A percentile compares a stretch with the other conserved stretches of the same genome.
phyloP scores from a whole-genome alignment of 768 basidiomycete genomes.

The Rhodocollybia butyracea region DNA sequence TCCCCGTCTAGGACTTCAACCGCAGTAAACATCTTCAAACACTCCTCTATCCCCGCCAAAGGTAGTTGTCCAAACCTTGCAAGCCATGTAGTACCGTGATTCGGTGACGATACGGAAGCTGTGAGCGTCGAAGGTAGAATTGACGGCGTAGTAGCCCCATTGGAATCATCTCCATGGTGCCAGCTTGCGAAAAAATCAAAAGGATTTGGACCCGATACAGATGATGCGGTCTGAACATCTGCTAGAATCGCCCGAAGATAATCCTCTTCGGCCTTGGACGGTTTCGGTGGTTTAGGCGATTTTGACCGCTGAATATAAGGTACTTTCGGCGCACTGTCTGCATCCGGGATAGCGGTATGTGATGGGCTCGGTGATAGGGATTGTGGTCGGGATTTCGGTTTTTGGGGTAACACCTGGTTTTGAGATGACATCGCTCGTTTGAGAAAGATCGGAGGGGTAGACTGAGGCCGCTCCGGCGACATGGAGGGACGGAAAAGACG shows the following conservation, averaged over 20 bases:
- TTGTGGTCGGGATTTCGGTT: background rate
- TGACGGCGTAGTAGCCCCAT: slow-evolving; percentile 18
- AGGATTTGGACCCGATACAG: slow-evolving; percentile 32
- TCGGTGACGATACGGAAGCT: slow-evolving; percentile 7
- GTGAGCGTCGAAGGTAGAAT: background rate
- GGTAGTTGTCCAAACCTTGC: slow-evolving; percentile 45
- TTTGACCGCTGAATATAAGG: slow-evolving; percentile 31
- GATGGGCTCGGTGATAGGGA: slow-evolving; percentile 1
- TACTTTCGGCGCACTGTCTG: slow-evolving; percentile 15
- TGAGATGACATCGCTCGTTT: background rate
- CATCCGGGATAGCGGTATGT: slow-evolving; percentile 9
- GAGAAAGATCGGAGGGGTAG: slow-evolving; percentile 13
- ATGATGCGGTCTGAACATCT: slow-evolving; percentile 48
- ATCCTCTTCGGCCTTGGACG: slow-evolving; percentile 52
- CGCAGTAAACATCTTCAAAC: slow-evolving; percentile 81
- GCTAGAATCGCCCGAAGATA: slow-evolving; percentile 71
- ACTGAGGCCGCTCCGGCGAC: slow-evolving; percentile 5
- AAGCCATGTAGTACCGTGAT: slow-evolving; percentile 34
- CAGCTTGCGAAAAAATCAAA: slow-evolving; percentile 46
- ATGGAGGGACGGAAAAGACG: slow-evolving; percentile 6
- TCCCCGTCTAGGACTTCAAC: slow-evolving; percentile 95
- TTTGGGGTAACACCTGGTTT: background rate
- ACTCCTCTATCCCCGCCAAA: slow-evolving; percentile 61
- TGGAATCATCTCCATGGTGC: slow-evolving; percentile 9
- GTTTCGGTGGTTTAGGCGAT: slow-evolving; percentile 51